Percentiles rank a stretch among this genome's conserved stretches.
These are phyloP conservation scores for Clarireedia paspali DNA, from an alignment of 2,329 filamentous ascomycete species.

Conservation along the genomic window DNA sequence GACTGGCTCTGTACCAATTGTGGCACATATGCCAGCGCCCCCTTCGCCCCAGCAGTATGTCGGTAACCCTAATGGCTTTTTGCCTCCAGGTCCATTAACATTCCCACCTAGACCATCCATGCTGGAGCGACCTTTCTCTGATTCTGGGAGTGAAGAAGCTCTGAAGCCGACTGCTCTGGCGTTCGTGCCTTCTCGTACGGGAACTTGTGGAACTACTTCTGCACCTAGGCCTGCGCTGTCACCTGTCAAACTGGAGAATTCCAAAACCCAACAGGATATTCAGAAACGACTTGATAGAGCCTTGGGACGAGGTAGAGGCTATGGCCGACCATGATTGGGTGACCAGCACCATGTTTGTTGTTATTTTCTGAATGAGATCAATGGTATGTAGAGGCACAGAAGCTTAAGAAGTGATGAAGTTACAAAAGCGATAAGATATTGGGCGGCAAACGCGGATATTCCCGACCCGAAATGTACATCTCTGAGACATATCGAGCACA, in stretches of 20 bases:
- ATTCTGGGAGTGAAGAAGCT: background rate
- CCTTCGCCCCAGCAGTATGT: background rate
- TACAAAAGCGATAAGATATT: background rate
- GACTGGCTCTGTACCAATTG: conserved; percentile 7
- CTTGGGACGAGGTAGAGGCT: background rate
- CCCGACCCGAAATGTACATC: background rate
- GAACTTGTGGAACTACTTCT: background rate
- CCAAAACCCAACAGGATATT: conserved; percentile 5
- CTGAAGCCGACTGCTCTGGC: conserved; percentile 8
- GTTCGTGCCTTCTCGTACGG: conserved; percentile 5
- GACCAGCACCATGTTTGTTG: no score
- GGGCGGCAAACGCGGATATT: background rate
- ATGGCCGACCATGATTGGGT: no score
- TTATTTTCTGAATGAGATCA: no score
- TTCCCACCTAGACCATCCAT: background rate
- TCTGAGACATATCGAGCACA: background rate
- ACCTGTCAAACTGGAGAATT: conserved; percentile 6
- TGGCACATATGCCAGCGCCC: conserved; percentile 7
- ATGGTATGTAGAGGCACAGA: background rate
- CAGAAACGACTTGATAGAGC: conserved; percentile 14
- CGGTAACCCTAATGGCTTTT: background rate
- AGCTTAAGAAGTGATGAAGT: background rate
- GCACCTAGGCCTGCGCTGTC: conserved; percentile 9
- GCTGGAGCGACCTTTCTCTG: background rate
- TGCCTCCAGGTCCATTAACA: background rate